Evolutionary conservation across 805 yeast species (phyloP), one percentile per base, ranked within the genome.

Genomic region (Debaryomyces castellii): DNA sequence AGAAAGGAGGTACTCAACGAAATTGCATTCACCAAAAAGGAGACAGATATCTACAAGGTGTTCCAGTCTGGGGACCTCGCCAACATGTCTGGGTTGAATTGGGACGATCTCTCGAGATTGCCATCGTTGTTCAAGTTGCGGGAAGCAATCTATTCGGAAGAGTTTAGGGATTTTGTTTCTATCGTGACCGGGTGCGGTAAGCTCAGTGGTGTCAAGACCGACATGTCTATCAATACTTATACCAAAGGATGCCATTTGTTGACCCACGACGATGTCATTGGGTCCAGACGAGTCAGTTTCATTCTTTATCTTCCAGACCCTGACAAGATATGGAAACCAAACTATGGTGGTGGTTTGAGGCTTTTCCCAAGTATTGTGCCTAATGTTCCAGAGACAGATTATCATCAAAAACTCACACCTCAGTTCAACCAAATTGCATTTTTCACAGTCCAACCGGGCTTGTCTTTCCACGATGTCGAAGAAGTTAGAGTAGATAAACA

Each of bases 201-300:
- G 50, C 68, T 94, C 38, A 87, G 96, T 53, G 97, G 97, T n/a
- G 56, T 76, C 33, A 89, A 89, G 62, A 90, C 95, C 30, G 99
- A 94, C 62, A 85, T 94, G 83, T 85, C 95, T 49, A 81, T 94
- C 53, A 92, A 94, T 60, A 84, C 95, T 3, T 94, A 94, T 63
- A 85, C 86, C 40, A 87, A 89, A 57, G 95, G 97, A 1, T 94
- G 98, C 60, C 99, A 94, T 67, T 71, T 94, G 46, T 73, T 94
- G 51, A 89, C 96, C 3, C 99, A 94, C 62, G 99, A 94, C 67
- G 99, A 94, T 63, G 99, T 94, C 25, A 94, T 94, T 61, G 99
- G 98, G 1, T 84, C 96, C 1, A 76, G 99, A 61, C 74, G 97
- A 47, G 91, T 94, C 24, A 87, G 96, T 55, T 94, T 91, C 59